Percentiles rank a stretch among this genome's conserved stretches.
These are phyloP conservation scores for Ceratobasidium sp. DNA, from an alignment of 1,284 basidiomycete genomes.

Conservation along the genomic window DNA sequence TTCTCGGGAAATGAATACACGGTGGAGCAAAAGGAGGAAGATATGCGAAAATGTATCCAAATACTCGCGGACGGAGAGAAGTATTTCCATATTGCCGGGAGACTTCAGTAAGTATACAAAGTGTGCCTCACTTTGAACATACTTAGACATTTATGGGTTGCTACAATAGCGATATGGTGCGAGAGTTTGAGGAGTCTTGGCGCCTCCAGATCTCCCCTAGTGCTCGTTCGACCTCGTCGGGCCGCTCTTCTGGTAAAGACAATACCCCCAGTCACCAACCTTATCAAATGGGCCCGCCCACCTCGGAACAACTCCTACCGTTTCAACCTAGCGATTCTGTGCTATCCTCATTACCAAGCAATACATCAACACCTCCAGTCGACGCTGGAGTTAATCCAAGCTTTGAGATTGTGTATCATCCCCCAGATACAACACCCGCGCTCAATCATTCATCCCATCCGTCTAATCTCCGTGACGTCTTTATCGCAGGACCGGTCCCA, in stretches of 20 bases:
- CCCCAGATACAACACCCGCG: background rate
- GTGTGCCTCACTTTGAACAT: background rate
- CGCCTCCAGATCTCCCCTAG: conserved; percentile 1
- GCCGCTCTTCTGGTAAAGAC: background rate
- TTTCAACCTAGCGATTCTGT: background rate
- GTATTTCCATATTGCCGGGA: background rate
- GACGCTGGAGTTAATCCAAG: background rate
- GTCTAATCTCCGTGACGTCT: background rate
- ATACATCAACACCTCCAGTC: background rate
- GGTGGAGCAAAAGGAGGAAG: conserved; percentile 10
- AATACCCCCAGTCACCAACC: background rate
- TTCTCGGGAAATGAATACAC: background rate
- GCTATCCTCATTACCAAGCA: background rate
- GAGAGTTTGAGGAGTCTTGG: conserved; percentile 10
- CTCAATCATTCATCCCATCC: background rate
- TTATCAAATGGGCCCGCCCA: background rate
- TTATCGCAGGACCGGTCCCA: too few relatives aligned
- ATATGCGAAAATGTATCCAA: background rate
- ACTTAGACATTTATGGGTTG: background rate
- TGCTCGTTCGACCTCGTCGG: background rate
- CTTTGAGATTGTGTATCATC: background rate
- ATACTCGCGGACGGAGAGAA: background rate
- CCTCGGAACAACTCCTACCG: background rate
- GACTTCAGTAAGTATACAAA: background rate
- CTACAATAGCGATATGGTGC: background rate